Conservation (phyloP, 2,329 filamentous ascomycete genomes). For the Diplodia mutila region DNA sequence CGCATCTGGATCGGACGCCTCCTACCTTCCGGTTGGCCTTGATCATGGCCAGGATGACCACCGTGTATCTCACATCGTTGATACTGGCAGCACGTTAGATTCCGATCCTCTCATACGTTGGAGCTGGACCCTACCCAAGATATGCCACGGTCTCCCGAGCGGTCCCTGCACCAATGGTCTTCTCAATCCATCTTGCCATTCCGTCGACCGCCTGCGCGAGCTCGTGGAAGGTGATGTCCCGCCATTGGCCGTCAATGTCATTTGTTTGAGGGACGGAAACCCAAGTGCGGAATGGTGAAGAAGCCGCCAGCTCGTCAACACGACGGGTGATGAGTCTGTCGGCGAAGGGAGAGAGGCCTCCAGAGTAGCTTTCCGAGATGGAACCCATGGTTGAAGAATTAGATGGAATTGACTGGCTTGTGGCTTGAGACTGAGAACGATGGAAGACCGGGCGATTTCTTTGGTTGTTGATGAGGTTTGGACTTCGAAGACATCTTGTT, state of each 20-base stretch:
- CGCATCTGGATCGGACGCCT: neutral
- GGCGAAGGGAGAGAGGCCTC: conserved; percentile 22
- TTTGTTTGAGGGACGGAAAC: conserved; percentile 14
- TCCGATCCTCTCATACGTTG: neutral
- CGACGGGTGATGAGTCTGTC: conserved; percentile 15
- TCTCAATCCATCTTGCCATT: conserved; percentile 24
- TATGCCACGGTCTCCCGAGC: conserved; percentile 24
- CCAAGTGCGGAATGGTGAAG: conserved; percentile 13
- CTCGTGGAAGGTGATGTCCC: conserved; percentile 22
- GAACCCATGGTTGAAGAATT: conserved; percentile 12
- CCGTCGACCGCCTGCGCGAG: conserved; percentile 8
- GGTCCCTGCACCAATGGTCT: conserved; percentile 11
- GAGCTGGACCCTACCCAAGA: conserved; percentile 3
- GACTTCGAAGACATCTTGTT: neutral
- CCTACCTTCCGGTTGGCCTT: conserved; percentile 24
- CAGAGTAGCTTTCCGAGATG: neutral
- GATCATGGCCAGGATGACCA: conserved; percentile 22
- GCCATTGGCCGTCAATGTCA: conserved; percentile 20
- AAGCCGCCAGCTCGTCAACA: conserved; percentile 20
- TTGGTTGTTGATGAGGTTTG: neutral
- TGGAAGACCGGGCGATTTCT: neutral
- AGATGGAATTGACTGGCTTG: neutral
- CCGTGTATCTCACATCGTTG: conserved; percentile 23
- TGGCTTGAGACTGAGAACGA: neutral
- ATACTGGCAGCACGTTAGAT: neutral